Conservation (phyloP, 768 basidiomycete species). For the Mycena filopes region DNA sequence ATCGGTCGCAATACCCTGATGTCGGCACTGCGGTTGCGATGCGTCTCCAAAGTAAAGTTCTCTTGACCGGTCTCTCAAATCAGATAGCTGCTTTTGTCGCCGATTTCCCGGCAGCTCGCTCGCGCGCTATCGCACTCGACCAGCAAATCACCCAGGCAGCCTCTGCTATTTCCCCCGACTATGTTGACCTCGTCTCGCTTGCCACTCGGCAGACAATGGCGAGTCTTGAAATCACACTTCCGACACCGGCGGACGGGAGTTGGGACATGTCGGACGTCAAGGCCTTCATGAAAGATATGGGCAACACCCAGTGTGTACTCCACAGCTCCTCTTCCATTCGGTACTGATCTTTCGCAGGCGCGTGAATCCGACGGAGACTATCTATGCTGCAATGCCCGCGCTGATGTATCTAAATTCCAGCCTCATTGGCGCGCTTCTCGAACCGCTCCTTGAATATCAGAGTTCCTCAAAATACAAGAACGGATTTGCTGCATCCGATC, state of each 20-base stretch:
- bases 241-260: slow-evolving; percentile 36
- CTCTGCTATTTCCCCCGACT: slow-evolving; percentile 46
- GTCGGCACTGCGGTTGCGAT: slow-evolving; percentile 44
- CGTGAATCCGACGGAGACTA: slow-evolving; percentile 13
- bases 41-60: background rate
- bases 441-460: slow-evolving; percentile 50
- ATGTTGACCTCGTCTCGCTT: slow-evolving; percentile 54
- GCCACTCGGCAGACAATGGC: slow-evolving; percentile 57
- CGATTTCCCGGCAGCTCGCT: slow-evolving; percentile 50
- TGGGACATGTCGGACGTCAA: slow-evolving; percentile 54
- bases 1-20: slow-evolving; percentile 45
- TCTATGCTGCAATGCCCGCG: slow-evolving; percentile 4
- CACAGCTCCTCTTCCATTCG: background rate
- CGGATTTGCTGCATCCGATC: slow-evolving; percentile 43
- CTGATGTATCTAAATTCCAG: slow-evolving; percentile 11
- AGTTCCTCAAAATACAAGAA: slow-evolving; percentile 31
- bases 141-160: slow-evolving; percentile 49
- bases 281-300: slow-evolving; percentile 60
- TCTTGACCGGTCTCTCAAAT: background rate
- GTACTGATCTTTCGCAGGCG: slow-evolving; percentile 1
- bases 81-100: slow-evolving; percentile 54
- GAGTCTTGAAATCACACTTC: slow-evolving; percentile 57
- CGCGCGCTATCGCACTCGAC: slow-evolving; percentile 52
- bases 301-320: slow-evolving; percentile 49
- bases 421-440: background rate